Percentiles rank a stretch among this genome's conserved stretches.
These are phyloP conservation scores for Pichia sp. DNA, from an alignment of 1,139 yeast genomes.

Conservation along the genomic window DNA sequence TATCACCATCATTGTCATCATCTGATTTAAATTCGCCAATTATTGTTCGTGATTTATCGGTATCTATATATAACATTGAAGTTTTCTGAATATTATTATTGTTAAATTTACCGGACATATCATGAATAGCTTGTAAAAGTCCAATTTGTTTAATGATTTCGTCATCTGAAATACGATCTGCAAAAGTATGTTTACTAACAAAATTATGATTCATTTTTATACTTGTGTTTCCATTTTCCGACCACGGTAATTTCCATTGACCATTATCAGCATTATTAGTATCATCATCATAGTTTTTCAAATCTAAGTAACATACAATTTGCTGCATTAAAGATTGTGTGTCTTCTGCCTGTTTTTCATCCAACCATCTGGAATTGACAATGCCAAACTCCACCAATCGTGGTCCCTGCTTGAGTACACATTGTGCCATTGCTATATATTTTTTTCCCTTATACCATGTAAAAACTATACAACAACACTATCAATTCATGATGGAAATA, in stretches of 20 bases:
- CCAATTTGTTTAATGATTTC: conserved; percentile 26
- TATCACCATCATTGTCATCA: not conserved
- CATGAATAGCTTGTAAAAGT: conserved; percentile 25
- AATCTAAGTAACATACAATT: conserved; percentile 7
- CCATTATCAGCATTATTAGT: not conserved
- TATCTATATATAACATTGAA: conserved; percentile 21
- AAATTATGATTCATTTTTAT: not conserved
- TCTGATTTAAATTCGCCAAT: conserved; percentile 19
- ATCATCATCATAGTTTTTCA: not conserved
- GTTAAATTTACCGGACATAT: conserved; percentile 22
- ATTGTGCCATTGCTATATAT: not conserved
- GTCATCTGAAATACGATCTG: conserved; percentile 9
- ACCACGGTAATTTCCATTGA: not conserved
- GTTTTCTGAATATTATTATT: not conserved
- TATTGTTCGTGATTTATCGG: conserved; percentile 26
- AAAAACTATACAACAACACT: too few relatives aligned
- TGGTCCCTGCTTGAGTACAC: not conserved
- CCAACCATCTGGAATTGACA: conserved; percentile 8
- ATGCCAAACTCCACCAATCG: conserved; percentile 4
- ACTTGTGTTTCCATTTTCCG: not conserved
- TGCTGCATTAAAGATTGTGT: conserved; percentile 10
- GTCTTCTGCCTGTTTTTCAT: conserved; percentile 2
- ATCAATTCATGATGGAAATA: not conserved
- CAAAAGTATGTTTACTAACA: not conserved
- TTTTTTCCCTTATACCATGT: too few relatives aligned